Evolutionary conservation across 2,329 filamentous ascomycete genomes (phyloP).

Genomic region (Nothophaeocryptopus gaeumannii): DNA sequence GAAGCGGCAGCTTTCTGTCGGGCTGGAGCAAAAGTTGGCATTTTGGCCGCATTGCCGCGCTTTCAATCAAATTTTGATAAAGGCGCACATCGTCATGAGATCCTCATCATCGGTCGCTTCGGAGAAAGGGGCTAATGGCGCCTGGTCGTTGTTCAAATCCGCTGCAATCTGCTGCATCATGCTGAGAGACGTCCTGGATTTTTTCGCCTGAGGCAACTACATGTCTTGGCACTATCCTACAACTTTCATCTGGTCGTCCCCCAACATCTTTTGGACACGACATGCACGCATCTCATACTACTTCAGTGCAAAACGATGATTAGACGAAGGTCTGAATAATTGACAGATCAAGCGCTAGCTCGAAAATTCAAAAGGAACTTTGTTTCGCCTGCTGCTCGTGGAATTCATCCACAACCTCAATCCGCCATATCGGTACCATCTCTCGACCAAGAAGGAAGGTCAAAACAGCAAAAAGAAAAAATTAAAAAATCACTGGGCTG

Average conservation of each 20-base stretch:
- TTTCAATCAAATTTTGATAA: not conserved
- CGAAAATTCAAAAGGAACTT: too few relatives aligned
- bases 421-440: not conserved
- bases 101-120: too few relatives aligned
- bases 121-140: not conserved
- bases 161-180: not conserved
- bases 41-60: not conserved
- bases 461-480: not conserved
- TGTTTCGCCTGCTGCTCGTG: not conserved
- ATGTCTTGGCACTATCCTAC: too few relatives aligned
- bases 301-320: too few relatives aligned
- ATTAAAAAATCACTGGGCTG: not conserved
- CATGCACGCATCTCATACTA: too few relatives aligned
- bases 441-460: not conserved
- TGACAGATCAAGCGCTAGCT: too few relatives aligned
- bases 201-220: not conserved
- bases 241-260: too few relatives aligned
- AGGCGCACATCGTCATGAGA: too few relatives aligned
- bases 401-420: not conserved
- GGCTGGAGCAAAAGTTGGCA: not conserved
- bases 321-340: too few relatives aligned
- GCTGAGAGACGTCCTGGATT: not conserved
- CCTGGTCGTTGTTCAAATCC: not conserved
- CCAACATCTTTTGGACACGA: too few relatives aligned
- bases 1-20: constrained; percentile 1